Conservation (phyloP, 1,139 yeast genomes). For the Candida labiduridarum region DNA sequence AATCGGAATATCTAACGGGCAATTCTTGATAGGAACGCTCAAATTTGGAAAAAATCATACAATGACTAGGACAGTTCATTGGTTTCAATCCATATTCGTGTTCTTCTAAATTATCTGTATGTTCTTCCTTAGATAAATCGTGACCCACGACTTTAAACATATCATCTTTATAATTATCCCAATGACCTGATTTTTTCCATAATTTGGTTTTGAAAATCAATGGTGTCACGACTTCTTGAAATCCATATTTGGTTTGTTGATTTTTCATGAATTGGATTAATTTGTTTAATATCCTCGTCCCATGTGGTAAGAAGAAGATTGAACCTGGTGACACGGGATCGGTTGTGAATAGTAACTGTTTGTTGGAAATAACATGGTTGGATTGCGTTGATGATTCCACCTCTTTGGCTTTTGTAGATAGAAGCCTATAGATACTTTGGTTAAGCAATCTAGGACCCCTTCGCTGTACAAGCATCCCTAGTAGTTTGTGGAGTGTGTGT, state of each 20-base stretch:
- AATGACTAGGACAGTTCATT: conserved; percentile 99
- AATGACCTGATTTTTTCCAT: conserved; percentile 95
- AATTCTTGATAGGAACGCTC: conserved; percentile 88
- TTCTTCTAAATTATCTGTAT: conserved; percentile 19
- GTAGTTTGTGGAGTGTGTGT: neutral
- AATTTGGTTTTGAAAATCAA: conserved; percentile 79
- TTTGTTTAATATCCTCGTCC: conserved; percentile 81
- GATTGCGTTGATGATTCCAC: conserved; percentile 36
- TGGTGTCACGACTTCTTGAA: conserved; percentile 92
- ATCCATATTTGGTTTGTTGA: conserved; percentile 82
- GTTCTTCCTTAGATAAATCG: conserved; percentile 36
- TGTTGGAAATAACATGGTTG: conserved; percentile 55
- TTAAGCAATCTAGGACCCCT: neutral
- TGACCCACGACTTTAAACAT: conserved; percentile 81
- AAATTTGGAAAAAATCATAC: conserved; percentile 77
- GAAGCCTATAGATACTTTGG: neutral
- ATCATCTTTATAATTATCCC: conserved; percentile 93
- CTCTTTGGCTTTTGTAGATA: conserved; percentile 9
- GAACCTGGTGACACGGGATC: conserved; percentile 87
- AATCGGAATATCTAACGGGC: conserved; percentile 89
- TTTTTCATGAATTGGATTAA: conserved; percentile 79
- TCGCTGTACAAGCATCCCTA: conserved; percentile 1
- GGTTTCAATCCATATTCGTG: conserved; percentile 87
- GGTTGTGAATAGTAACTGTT: conserved; percentile 73
- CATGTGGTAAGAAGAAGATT: conserved; percentile 87